Conservation (phyloP, 1,284 basidiomycete species). For the Moniliophthora roreri region DNA sequence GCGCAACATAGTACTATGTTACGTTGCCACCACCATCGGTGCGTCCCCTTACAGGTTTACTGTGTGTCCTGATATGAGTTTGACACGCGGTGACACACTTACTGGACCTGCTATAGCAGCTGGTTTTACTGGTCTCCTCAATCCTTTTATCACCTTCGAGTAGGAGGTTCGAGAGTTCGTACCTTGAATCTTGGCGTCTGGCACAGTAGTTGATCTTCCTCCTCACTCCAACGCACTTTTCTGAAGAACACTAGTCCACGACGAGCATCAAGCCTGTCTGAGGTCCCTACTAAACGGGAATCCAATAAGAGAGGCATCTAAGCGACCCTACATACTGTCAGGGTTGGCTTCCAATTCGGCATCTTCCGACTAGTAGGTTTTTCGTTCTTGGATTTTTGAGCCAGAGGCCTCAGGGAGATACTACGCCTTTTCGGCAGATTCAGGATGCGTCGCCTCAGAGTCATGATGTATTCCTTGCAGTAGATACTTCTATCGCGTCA, state of each 20-base stretch:
- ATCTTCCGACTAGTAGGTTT: slow-evolving; percentile 12
- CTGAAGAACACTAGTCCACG: slow-evolving; percentile 31
- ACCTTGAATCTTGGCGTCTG: slow-evolving; percentile 46
- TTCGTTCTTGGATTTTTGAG: neutral
- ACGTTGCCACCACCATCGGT: slow-evolving; percentile 41
- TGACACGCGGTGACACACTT: slow-evolving; percentile 13
- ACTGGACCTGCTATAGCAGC: slow-evolving; percentile 49
- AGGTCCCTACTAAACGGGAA: neutral
- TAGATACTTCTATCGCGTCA: too few relatives aligned
- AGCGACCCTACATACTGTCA: neutral
- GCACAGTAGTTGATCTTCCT: slow-evolving; percentile 42
- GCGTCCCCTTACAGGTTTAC: slow-evolving; percentile 42
- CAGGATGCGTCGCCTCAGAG: too few relatives aligned
- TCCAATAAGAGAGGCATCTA: too few relatives aligned
- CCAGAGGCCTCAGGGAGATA: too few relatives aligned
- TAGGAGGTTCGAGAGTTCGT: too few relatives aligned
- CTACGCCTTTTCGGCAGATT: too few relatives aligned
- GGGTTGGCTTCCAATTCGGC: slow-evolving; percentile 19
- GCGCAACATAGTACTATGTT: slow-evolving; percentile 46
- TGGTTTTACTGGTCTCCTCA: slow-evolving; percentile 44
- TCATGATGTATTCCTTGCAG: too few relatives aligned
- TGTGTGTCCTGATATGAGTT: slow-evolving; percentile 16
- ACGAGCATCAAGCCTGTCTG: too few relatives aligned
- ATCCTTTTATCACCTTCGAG: slow-evolving; percentile 46
- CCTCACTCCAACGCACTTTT: slow-evolving; percentile 47